Base-by-base conservation (phyloP, 352 stramenopile genomes). In the Pythium aphanidermatum region DNA sequence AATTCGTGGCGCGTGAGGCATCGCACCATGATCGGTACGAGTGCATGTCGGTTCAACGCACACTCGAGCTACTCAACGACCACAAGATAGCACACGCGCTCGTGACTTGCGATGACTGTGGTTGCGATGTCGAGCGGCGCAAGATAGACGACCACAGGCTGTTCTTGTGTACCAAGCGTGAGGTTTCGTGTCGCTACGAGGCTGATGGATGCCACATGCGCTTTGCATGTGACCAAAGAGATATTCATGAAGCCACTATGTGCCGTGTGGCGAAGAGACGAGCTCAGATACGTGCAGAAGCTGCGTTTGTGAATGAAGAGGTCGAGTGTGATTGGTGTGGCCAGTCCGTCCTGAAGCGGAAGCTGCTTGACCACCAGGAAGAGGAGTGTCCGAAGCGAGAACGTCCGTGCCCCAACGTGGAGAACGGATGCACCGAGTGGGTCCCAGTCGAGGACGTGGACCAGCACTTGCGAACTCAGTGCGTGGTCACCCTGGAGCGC, bases 351-450 rank as follows among this genome's bases (percentile, higher is more conserved):
- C 79, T 81, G 37, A 86, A 91, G 56, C 72, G 75, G 0, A 63
- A 73, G 11, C 34, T 91, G 16, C 54, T 85, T 3, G 70, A 87
- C 40, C 79, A 91, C 54, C 77, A 91, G 40, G 75, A 91, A 64
- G 74, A 91, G n/a, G 67, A 81, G 26, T 91, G 79, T 35, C 48
- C 48, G 6, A 65, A 74, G 46, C 71, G 79, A 4, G 78, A 91
- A 48, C 73, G 75, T 3, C 75, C 69, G 27, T 90, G 78, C 53
- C 74, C 71, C 25, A 87, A 90, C 25, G 47, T 58, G 11, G 38
- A 38, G 36, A 78, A 67, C 28, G 78, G 78, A 13, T 90, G 78
- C 39, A 53, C 58, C 9, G 78, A 86, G 36, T 90, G 78, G 78
- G 65, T 88, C 8, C 71, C 78, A 5, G 75, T 85, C 10, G 78